phyloP scores from a whole-genome alignment of 192 early-diverging fungal genomes.

The Rhizophagus clarus region DNA sequence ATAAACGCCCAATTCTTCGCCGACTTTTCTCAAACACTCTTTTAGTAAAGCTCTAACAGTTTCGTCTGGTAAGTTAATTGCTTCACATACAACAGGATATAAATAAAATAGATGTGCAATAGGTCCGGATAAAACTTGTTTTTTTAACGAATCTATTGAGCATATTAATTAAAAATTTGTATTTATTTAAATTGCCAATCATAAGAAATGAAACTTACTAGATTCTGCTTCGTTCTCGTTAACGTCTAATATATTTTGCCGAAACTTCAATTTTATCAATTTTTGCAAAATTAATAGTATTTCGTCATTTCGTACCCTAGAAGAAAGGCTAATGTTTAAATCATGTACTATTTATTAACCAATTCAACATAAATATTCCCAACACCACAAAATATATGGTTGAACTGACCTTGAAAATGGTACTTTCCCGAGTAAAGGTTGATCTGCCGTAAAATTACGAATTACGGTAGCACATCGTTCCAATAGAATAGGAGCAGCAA shows the following conservation, averaged over 20 bases:
- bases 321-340: constrained; percentile 28
- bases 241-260: constrained; percentile 44
- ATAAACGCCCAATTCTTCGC: constrained; percentile 40
- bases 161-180: neutral
- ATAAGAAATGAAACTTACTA: constrained; percentile 38
- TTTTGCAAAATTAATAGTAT: constrained; percentile 54
- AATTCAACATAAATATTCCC: constrained; percentile 17
- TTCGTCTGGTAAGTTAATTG: constrained; percentile 52
- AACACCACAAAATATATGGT: constrained; percentile 34
- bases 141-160: constrained; percentile 30
- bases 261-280: constrained; percentile 51
- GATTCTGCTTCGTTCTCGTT: constrained; percentile 37
- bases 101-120: constrained; percentile 72
- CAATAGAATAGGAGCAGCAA: constrained; percentile 62
- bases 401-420: constrained; percentile 65
- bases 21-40: constrained; percentile 44
- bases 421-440: constrained; percentile 64
- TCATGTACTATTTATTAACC: constrained; percentile 9
- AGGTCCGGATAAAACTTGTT: constrained; percentile 57
- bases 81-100: constrained; percentile 65
- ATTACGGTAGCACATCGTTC: constrained; percentile 63
- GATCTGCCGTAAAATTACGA: constrained; percentile 63
- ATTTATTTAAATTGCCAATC: neutral
- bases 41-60: constrained; percentile 41
- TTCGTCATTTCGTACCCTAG: constrained; percentile 63